These are phyloP conservation scores for Moniliella sp. DNA, from an alignment of 1,284 basidiomycete species.

Conservation along the genomic window DNA sequence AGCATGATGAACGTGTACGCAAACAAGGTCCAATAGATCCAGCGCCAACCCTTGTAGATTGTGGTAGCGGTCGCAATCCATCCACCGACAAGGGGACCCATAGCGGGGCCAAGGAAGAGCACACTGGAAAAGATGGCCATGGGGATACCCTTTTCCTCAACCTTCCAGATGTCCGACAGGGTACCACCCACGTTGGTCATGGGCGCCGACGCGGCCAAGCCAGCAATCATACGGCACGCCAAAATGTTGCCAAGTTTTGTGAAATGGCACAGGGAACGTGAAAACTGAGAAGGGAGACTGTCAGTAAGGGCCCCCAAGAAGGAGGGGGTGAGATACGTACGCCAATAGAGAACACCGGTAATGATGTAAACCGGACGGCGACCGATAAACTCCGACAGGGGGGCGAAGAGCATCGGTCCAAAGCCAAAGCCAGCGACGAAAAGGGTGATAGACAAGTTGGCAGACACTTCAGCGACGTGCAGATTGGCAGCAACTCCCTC, in stretches of 20 bases:
- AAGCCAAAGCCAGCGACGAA: slow-evolving; percentile 11
- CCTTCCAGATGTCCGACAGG: slow-evolving; percentile 8
- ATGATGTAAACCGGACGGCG: no score
- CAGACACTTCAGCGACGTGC: slow-evolving; percentile 4
- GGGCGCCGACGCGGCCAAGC: slow-evolving; percentile 7
- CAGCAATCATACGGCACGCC: slow-evolving; percentile 6
- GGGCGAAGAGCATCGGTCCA: slow-evolving; percentile 10
- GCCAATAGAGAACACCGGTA: background rate
- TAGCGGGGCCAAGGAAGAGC: background rate
- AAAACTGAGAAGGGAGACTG: slow-evolving; percentile 5
- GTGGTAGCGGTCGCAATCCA: no score
- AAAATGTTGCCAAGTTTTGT: slow-evolving; percentile 6
- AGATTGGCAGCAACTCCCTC: slow-evolving; percentile 3
- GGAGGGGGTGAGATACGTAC: slow-evolving; percentile 3
- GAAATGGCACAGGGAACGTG: slow-evolving; percentile 4
- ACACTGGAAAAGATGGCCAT: slow-evolving; percentile 6
- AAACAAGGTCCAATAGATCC: slow-evolving; percentile 5
- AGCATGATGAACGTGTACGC: slow-evolving; percentile 10
- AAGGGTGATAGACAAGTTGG: slow-evolving; percentile 6
- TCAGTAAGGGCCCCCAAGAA: slow-evolving; percentile 3
- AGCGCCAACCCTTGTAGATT: slow-evolving; percentile 1
- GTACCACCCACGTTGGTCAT: slow-evolving; percentile 10
- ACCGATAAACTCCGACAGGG: slow-evolving; percentile 6
- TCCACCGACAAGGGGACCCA: slow-evolving; percentile 2
- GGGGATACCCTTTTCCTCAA: slow-evolving; percentile 3